phyloP scores from a whole-genome alignment of 176 grass and related monocot species.

The Oryza meyeriana region DNA sequence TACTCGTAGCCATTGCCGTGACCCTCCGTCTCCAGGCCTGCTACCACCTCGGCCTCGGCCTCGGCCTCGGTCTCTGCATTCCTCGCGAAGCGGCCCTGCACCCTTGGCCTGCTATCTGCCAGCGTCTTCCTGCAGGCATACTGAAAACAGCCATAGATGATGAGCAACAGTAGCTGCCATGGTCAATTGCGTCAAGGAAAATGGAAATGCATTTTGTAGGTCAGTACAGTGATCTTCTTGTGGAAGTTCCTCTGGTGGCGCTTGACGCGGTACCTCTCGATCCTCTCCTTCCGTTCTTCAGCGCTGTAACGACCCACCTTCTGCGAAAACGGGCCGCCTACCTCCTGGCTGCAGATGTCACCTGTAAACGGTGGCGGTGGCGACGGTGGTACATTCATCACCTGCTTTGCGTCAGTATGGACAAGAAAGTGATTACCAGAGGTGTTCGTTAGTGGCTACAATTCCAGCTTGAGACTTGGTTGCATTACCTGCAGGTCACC shows the following conservation, averaged over 20 bases:
- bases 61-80: conserved; percentile 56
- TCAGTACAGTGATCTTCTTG: conserved; percentile 81
- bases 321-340: conserved; percentile 3
- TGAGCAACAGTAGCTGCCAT: not conserved
- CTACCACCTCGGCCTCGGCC: conserved; percentile 36
- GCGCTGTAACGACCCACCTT: conserved; percentile 69
- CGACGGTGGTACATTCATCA: conserved; percentile 25
- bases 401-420: conserved; percentile 38
- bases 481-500: conserved; percentile 69
- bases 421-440: not conserved
- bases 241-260: conserved; percentile 88
- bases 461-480: conserved; percentile 2
- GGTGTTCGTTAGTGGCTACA: not conserved
- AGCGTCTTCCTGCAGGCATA: conserved; percentile 96
- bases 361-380: not conserved
- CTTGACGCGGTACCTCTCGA: conserved; percentile 79
- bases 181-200: not conserved
- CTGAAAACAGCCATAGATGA: conserved; percentile 26
- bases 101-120: conserved; percentile 80
- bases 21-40: conserved; percentile 6
- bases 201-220: not conserved
- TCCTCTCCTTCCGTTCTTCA: conserved; percentile 78
- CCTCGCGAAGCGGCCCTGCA: conserved; percentile 79
- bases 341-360: conserved; percentile 44
- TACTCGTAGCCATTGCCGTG: conserved; percentile 27